phyloP scores from a whole-genome alignment of 805 yeast species.

The Wickerhamia fluorescens region DNA sequence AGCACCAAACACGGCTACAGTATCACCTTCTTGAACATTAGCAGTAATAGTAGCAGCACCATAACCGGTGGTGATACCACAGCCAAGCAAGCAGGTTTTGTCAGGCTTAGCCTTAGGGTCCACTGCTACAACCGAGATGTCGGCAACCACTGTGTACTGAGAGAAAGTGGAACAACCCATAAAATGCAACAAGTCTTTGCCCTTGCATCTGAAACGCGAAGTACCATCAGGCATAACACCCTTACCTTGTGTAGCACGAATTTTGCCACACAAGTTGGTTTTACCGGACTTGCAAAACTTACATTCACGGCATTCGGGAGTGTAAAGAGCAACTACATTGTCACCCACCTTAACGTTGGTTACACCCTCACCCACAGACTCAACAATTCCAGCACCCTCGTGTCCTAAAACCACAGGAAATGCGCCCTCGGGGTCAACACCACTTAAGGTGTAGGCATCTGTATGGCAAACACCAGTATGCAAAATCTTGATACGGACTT shows the following conservation, averaged over 20 bases:
- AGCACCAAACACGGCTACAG: constrained; percentile 94
- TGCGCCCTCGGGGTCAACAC: constrained; percentile 93
- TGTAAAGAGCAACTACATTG: constrained; percentile 87
- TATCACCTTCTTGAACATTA: constrained; percentile 82
- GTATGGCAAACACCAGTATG: constrained; percentile 98
- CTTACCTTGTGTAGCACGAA: constrained; percentile 95
- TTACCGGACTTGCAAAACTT: constrained; percentile 92
- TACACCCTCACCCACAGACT: constrained; percentile 91
- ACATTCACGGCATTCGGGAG: constrained; percentile 95
- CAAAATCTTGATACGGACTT: constrained; percentile 83
- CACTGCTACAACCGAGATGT: constrained; percentile 91
- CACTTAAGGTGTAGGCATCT: constrained; percentile 93
- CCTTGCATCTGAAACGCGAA: constrained; percentile 77
- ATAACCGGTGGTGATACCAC: constrained; percentile 97
- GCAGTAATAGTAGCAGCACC: constrained; percentile 98
- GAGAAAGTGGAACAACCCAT: constrained; percentile 99
- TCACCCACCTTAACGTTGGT: constrained; percentile 88
- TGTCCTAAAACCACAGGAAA: constrained; percentile 94
- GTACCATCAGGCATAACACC: constrained; percentile 99
- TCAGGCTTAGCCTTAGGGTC: constrained; percentile 78
- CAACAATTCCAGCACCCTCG: constrained; percentile 98
- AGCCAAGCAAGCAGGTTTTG: constrained; percentile 87
- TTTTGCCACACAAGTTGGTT: constrained; percentile 93
- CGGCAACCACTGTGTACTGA: constrained; percentile 97
- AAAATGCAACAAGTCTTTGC: constrained; percentile 79